Evolutionary conservation across 2,329 filamentous ascomycete species (phyloP).

Genomic region (Diaporthe sp.): DNA sequence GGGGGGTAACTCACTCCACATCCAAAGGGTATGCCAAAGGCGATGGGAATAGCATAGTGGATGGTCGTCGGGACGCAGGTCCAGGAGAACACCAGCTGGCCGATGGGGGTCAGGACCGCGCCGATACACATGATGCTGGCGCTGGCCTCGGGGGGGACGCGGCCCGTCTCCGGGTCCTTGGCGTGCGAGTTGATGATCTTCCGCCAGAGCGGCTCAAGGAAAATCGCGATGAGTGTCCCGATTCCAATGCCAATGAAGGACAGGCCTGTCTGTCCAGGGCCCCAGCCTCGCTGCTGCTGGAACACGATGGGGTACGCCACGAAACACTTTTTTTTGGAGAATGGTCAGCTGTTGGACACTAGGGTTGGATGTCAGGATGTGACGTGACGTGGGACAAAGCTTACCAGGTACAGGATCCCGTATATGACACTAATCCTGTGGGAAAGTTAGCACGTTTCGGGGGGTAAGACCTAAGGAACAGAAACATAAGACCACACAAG

Average conservation of each 20-base stretch:
- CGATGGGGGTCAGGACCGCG: slow-evolving; percentile 79
- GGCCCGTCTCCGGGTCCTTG: slow-evolving; percentile 81
- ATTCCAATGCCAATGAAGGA: slow-evolving; percentile 81
- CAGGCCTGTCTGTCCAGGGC: slow-evolving; percentile 78
- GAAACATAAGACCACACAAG: neutral
- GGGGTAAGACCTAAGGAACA: neutral
- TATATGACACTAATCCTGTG: slow-evolving; percentile 84
- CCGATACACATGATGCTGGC: slow-evolving; percentile 85
- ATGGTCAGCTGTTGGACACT: neutral
- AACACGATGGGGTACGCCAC: slow-evolving; percentile 92
- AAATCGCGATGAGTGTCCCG: slow-evolving; percentile 73
- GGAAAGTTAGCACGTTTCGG: neutral
- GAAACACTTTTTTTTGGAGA: slow-evolving; percentile 69
- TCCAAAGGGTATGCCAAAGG: slow-evolving; percentile 83
- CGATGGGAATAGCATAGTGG: slow-evolving; percentile 83
- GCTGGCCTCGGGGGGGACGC: slow-evolving; percentile 82
- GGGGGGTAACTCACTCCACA: slow-evolving; percentile 62
- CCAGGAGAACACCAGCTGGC: slow-evolving; percentile 91
- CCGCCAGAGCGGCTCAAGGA: slow-evolving; percentile 79
- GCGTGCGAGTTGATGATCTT: slow-evolving; percentile 83
- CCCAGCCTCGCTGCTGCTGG: slow-evolving; percentile 81
- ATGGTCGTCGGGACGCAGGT: slow-evolving; percentile 83
- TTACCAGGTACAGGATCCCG: slow-evolving; percentile 71
- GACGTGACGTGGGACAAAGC: neutral
- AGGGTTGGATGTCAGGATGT: too few relatives aligned